A percentile compares a stretch with the other conserved stretches of the same genome.
phyloP scores from a whole-genome alignment of 768 basidiomycete genomes.

The Coprinellus micaceus region DNA sequence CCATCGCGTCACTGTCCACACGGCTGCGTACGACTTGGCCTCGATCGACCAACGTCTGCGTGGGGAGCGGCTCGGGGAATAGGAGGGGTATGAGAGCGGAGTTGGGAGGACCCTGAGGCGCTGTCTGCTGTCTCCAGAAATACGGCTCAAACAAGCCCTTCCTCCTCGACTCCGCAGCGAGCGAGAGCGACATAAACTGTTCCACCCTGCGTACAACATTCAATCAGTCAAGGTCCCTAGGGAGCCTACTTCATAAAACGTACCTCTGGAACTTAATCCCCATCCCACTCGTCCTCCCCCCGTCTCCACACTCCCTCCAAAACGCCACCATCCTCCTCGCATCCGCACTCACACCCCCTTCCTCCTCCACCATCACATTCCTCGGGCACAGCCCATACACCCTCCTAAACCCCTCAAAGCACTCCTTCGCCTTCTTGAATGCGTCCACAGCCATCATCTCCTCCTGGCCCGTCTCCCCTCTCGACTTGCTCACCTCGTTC shows the following conservation, averaged over 20 bases:
- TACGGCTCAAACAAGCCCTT: constrained; percentile 74
- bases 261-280: constrained; percentile 63
- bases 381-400: constrained; percentile 51
- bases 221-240: not conserved
- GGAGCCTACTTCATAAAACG: constrained; percentile 20
- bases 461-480: constrained; percentile 37
- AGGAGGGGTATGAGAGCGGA: constrained; percentile 61
- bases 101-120: constrained; percentile 35
- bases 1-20: constrained; percentile 64
- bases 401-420: constrained; percentile 53
- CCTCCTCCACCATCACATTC: constrained; percentile 29
- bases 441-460: constrained; percentile 40
- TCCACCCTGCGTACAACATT: constrained; percentile 47
- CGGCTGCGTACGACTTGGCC: constrained; percentile 60
- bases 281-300: constrained; percentile 37
- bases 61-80: constrained; percentile 73
- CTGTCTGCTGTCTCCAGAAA: constrained; percentile 56
- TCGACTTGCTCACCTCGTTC: constrained; percentile 46
- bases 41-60: constrained; percentile 65
- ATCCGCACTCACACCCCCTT: constrained; percentile 43
- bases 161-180: constrained; percentile 71
- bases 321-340: constrained; percentile 47
- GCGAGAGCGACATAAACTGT: constrained; percentile 74
- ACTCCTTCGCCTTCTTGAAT: constrained; percentile 35
- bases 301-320: constrained; percentile 52